Evolutionary conservation across 163 green algal genomes (phyloP), one percentile per base, ranked within the genome.

Genomic region (Scenedesmus sp.): DNA sequence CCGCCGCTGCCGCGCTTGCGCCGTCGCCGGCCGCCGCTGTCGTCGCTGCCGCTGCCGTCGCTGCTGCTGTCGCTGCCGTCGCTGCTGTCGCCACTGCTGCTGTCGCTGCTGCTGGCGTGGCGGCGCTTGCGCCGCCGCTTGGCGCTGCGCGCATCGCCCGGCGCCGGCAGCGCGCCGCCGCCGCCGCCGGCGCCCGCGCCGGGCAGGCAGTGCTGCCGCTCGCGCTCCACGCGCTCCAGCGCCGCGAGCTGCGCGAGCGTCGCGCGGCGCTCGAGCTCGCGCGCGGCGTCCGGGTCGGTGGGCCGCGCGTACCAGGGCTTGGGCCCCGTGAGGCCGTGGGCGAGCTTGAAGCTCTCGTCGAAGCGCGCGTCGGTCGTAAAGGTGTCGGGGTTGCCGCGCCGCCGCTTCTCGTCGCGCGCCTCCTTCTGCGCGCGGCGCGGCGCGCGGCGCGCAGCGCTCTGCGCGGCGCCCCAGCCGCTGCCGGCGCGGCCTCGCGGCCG

Each of bases 281-380:
- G 39, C 63, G 50, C n/a, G 20, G 5, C 14, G 18, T n/a, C 34
- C 1, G n/a, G 33, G 51, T 70, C 22, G 2, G 31, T 17, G 20
- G 44, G 36, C 13, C 65, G 51, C 50, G 78, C 69, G 50, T 80
- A 80, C 78, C 78, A 80, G 7, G 86, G 81, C 66, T 81, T 72
- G 17, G 87, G 57, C n/a, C 84, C 77, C 26, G 57, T 54, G 18
- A 95, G 77, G 14, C 84, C 79, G 51, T 94, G 77, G 0, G 62
- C 87, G 34, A 96, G 67, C 26, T 88, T 80, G 76, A 96, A 96
- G 17, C 84, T 82, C 75, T 92, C 89, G 60, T 96, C 92, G 62
- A 96, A 96, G 42, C 83, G 86, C 0, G 90, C 85, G 65, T 96
- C 91, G 11, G 70, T 85, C 10, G 92, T 96, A 80, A 89, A 84